phyloP scores from a whole-genome alignment of 2,329 filamentous ascomycete genomes.

The Ceratocystiopsis sp. region DNA sequence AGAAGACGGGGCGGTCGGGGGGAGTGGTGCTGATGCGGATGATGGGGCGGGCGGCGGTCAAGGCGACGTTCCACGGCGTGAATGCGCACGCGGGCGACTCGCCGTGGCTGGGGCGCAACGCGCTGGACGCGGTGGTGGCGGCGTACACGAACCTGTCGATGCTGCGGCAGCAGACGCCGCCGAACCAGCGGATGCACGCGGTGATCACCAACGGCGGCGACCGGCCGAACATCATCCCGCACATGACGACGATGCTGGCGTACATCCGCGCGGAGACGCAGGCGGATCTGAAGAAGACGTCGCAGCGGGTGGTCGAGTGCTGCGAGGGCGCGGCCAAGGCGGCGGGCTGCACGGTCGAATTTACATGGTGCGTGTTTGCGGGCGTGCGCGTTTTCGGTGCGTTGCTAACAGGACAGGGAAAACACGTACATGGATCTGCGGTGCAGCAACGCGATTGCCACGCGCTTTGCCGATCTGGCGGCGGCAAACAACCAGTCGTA shows the following conservation, averaged over 20 bases:
- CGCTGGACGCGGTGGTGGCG: conserved; percentile 25
- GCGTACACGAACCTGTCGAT: conserved; percentile 21
- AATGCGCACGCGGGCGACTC: conserved; percentile 26
- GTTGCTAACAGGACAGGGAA: too few relatives aligned
- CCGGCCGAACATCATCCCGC: conserved; percentile 19
- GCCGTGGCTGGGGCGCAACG: conserved; percentile 30
- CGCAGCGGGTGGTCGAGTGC: conserved; percentile 13
- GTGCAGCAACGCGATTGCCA: too few relatives aligned
- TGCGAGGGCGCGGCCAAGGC: conserved; percentile 19
- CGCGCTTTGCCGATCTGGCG: too few relatives aligned
- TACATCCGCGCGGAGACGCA: conserved; percentile 24
- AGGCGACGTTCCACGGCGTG: conserved; percentile 22
- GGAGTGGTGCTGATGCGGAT: conserved; percentile 7
- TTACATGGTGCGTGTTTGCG: not conserved
- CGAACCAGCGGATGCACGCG: conserved; percentile 30
- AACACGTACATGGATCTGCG: too few relatives aligned
- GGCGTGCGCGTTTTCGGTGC: too few relatives aligned
- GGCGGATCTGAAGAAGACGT: conserved; percentile 12
- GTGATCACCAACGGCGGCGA: conserved; percentile 24
- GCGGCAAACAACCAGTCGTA: too few relatives aligned
- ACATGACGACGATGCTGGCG: conserved; percentile 23
- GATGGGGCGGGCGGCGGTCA: conserved; percentile 10
- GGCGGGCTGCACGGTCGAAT: conserved; percentile 15
- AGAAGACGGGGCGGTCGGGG: conserved; percentile 1
- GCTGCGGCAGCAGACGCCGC: conserved; percentile 28